Evolutionary conservation across 352 stramenopile species (phyloP).

Genomic region (Phytophthora capsici): DNA sequence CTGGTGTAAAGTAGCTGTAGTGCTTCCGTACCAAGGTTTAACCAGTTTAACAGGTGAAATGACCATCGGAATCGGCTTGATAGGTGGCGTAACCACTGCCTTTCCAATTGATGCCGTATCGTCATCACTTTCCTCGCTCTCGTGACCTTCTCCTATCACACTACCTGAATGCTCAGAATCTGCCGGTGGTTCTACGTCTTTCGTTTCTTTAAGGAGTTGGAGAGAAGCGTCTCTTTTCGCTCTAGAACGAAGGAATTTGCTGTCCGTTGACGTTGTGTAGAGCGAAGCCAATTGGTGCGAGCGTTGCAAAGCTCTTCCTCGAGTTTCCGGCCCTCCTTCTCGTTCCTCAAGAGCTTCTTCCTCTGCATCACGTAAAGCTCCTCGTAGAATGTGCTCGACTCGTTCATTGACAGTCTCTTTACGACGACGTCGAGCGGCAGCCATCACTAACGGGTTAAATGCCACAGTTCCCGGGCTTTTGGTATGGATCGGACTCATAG

Average conservation of each 20-base stretch:
- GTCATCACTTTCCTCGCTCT: conserved; percentile 26
- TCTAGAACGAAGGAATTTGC: conserved; percentile 46
- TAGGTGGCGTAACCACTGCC: conserved; percentile 23
- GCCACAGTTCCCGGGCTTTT: neutral
- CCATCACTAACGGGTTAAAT: neutral
- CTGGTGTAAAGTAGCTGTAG: conserved; percentile 41
- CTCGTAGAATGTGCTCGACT: conserved; percentile 66
- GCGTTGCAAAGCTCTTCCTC: conserved; percentile 40
- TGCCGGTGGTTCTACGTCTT: neutral
- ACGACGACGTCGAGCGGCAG: conserved; percentile 26
- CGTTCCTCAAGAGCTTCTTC: conserved; percentile 29
- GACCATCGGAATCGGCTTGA: conserved; percentile 14
- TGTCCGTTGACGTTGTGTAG: conserved; percentile 53
- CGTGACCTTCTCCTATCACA: conserved; percentile 17
- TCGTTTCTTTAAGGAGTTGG: neutral
- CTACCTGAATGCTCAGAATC: conserved; percentile 16
- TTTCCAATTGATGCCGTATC: neutral
- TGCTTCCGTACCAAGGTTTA: conserved; percentile 57
- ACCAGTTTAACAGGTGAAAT: conserved; percentile 24
- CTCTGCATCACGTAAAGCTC: conserved; percentile 42
- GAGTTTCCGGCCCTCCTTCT: conserved; percentile 31
- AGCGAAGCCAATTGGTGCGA: conserved; percentile 54
- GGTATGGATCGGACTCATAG: conserved; percentile 24
- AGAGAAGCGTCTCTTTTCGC: conserved; percentile 14
- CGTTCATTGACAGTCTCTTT: conserved; percentile 79